Evolutionary conservation across 106 monocot genomes (phyloP).

Genomic region (Dendrobium officinale): DNA sequence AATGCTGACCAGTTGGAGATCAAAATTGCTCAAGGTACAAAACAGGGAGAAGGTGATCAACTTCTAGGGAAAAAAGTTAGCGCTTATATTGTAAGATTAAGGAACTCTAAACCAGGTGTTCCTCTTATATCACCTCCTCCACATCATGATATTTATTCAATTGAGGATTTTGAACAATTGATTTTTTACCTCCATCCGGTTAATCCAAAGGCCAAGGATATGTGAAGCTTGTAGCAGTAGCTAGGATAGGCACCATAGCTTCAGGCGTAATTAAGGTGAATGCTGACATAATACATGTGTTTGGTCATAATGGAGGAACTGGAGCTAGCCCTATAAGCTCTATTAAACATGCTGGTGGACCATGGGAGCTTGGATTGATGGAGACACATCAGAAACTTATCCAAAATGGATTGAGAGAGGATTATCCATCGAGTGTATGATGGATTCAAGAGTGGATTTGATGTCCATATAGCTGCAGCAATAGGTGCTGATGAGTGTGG

Average conservation of each 20-base stretch:
- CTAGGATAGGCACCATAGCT: constrained; percentile 96
- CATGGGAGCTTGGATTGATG: no score
- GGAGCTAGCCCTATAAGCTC: no score
- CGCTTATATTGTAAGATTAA: constrained; percentile 91
- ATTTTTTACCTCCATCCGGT: constrained; percentile 98
- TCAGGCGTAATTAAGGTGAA: constrained; percentile 97
- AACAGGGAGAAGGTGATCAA: constrained; percentile 98
- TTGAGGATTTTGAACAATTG: constrained; percentile 97
- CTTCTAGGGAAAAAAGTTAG: constrained; percentile 97
- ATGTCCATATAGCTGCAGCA: no score
- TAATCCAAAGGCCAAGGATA: constrained; percentile 94
- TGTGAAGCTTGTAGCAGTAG: constrained; percentile 97
- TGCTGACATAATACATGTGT: constrained; percentile 95
- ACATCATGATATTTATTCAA: constrained; percentile 99
- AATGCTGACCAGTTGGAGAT: constrained; percentile 97
- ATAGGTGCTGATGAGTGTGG: no score
- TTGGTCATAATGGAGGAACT: no score
- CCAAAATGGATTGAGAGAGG: no score
- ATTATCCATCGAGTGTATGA: no score
- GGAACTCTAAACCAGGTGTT: constrained; percentile 97
- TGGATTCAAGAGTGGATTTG: no score
- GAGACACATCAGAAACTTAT: no score
- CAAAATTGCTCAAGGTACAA: constrained; percentile 99
- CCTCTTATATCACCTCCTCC: constrained; percentile 99
- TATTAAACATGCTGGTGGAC: no score